Evolutionary conservation across 164 flowering plant species (phyloP).

Genomic region (Dillenia suffruticosa): DNA sequence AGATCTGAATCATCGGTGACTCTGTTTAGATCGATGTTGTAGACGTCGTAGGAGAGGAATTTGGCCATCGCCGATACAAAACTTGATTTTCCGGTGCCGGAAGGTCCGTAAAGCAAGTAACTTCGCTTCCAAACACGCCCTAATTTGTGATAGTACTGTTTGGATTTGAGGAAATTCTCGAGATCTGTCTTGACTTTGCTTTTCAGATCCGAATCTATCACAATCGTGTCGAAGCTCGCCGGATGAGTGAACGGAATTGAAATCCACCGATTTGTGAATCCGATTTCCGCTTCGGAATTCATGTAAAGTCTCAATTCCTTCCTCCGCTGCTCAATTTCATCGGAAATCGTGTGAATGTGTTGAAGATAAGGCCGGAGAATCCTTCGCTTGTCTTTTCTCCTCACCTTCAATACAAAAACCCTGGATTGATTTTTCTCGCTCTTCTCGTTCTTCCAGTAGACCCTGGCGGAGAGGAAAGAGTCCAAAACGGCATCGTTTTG

Average conservation of each 20-base stretch:
- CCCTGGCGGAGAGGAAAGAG: constrained; percentile 48
- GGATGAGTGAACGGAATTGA: constrained; percentile 74
- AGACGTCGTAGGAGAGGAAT: constrained; percentile 59
- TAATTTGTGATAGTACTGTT: constrained; percentile 62
- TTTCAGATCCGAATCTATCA: constrained; percentile 70
- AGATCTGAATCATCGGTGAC: constrained; percentile 53
- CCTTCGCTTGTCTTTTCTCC: constrained; percentile 48
- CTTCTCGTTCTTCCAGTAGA: constrained; percentile 42
- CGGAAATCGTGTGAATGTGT: constrained; percentile 55
- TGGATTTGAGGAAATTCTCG: constrained; percentile 63
- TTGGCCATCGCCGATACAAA: constrained; percentile 81
- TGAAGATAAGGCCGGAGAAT: constrained; percentile 72
- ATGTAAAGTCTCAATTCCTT: constrained; percentile 44
- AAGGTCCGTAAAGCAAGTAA: constrained; percentile 63
- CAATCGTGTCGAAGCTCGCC: constrained; percentile 60
- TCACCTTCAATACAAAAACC: constrained; percentile 45
- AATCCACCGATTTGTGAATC: constrained; percentile 45
- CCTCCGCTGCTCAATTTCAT: constrained; percentile 45
- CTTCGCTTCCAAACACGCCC: constrained; percentile 92
- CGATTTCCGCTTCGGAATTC: constrained; percentile 22
- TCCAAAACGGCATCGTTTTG: constrained; percentile 46
- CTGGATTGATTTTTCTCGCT: constrained; percentile 1
- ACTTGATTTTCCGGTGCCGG: constrained; percentile 85
- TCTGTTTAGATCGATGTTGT: constrained; percentile 54
- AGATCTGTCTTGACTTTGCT: constrained; percentile 64